Evolutionary conservation across 257 asterid species (phyloP).

Genomic region (Fraxinus quadrangulata): DNA sequence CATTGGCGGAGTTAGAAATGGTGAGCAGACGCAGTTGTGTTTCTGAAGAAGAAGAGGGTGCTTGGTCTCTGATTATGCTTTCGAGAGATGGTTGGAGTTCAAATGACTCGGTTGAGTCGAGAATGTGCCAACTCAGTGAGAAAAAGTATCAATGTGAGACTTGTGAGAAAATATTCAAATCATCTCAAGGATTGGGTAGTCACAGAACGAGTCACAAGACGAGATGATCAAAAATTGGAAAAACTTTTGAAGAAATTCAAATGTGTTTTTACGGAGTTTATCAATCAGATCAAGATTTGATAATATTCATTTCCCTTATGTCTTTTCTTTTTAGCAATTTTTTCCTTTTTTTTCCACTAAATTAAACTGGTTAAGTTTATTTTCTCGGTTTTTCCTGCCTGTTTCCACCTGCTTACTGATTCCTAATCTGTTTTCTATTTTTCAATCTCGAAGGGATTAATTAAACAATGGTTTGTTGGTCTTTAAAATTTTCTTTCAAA

Average conservation of each 20-base stretch:
- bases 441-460: constrained; percentile 24
- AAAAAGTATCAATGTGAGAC: constrained; percentile 36
- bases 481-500: constrained; percentile 23
- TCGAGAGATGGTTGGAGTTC: constrained; percentile 54
- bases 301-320: neutral
- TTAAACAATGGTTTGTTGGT: neutral
- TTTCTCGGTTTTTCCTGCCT: neutral
- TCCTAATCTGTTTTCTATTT: neutral
- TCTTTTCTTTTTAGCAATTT: constrained; percentile 5
- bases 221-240: constrained; percentile 25
- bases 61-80: constrained; percentile 64
- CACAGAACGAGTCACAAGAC: constrained; percentile 37
- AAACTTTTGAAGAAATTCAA: neutral
- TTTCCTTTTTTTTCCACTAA: neutral
- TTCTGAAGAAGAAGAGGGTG: constrained; percentile 56
- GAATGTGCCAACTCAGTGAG: constrained; percentile 3
- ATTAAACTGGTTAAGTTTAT: too few species aligned
- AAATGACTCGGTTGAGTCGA: constrained; percentile 16
- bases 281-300: neutral
- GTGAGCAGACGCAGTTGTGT: constrained; percentile 26
- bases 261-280: constrained; percentile 1
- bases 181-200: constrained; percentile 56
- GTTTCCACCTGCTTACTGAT: neutral
- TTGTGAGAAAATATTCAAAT: constrained; percentile 37
- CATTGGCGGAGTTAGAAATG: constrained; percentile 28